Base-by-base conservation (phyloP, 208 protist genomes). In the Leishmania arabica region DNA sequence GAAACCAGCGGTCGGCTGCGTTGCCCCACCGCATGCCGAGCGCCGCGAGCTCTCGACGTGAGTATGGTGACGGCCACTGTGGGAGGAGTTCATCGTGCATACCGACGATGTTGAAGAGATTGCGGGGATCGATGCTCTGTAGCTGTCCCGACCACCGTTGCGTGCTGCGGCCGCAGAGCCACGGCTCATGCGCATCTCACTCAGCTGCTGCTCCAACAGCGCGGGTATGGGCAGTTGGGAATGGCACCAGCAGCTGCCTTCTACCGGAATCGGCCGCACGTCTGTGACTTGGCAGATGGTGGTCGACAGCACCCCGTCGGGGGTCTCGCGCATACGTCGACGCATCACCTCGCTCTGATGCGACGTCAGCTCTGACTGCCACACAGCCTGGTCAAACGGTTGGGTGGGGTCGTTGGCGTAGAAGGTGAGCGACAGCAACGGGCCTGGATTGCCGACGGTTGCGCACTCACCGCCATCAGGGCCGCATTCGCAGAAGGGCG, bases 401-500 rank as follows among this genome's bases (percentile, higher is more conserved):
- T 72, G 79, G 27, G 77, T 65, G 11, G 87, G 87, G 75, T 96
- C 88, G 78, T 91, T 92, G 40, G 75, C 88, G 69, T 92, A 96
- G 49, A 96, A 86, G 60, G 90, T 89, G 54, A 96, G 82, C 24
- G 90, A 91, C 9, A 94, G 88, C 62, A 94, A 62, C 60, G 90
- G 90, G 4, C 90, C 89, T 7, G 80, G 75, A 37, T 62, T 54
- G 49, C 47, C 75, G 13, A n/a, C 77, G 37, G 73, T 34, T 66
- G 53, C 47, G 8, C 40, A 40, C 3, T 72, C 78, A 19, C 62
- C n/a, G 53, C 49, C 47, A 8, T 69, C 79, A 31, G 27, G 8
- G 19, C n/a, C 73, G 42, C 82, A 82, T 49, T 68, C 78, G 24
- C 78, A 86, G 37, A 79, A 79, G 31, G 71, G 71, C 47, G 78